Conservation (phyloP, 345 rosid species). For the Aquilaria malaccensis region DNA sequence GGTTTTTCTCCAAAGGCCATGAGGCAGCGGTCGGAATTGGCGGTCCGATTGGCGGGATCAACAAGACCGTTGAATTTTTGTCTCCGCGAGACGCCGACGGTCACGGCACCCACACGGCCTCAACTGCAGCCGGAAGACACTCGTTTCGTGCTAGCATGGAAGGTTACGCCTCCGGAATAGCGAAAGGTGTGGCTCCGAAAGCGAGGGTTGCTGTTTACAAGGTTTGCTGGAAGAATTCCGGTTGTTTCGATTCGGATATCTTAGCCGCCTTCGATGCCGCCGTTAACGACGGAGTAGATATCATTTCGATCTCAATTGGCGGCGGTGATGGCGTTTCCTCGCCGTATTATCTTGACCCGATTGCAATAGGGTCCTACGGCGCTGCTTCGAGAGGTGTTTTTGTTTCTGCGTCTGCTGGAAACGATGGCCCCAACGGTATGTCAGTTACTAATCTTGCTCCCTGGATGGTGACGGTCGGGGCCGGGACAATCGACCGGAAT, state of each 20-base stretch:
- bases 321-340: constrained; percentile 69
- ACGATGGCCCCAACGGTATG: constrained; percentile 75
- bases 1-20: constrained; percentile 71
- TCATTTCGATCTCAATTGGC: constrained; percentile 71
- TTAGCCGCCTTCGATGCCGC: constrained; percentile 63
- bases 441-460: constrained; percentile 71
- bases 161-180: constrained; percentile 70
- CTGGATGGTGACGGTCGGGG: constrained; percentile 72
- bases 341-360: constrained; percentile 79
- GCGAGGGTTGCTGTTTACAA: constrained; percentile 75
- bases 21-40: constrained; percentile 40
- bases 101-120: constrained; percentile 84
- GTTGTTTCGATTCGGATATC: constrained; percentile 79
- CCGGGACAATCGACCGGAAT: constrained; percentile 67
- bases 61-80: constrained; percentile 62
- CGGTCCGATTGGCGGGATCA: constrained; percentile 48
- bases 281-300: constrained; percentile 62
- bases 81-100: constrained; percentile 89
- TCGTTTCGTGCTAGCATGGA: constrained; percentile 62
- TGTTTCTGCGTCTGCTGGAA: constrained; percentile 56
- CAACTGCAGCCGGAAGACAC: constrained; percentile 69
- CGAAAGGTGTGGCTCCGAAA: constrained; percentile 87
- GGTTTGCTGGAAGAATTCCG: constrained; percentile 80
- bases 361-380: constrained; percentile 68
- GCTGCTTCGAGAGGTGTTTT: constrained; percentile 45